A percentile compares a stretch with the other conserved stretches of the same genome.
Conservation (phyloP, 305 asterid species). For the Fraxinus sp. region DNA sequence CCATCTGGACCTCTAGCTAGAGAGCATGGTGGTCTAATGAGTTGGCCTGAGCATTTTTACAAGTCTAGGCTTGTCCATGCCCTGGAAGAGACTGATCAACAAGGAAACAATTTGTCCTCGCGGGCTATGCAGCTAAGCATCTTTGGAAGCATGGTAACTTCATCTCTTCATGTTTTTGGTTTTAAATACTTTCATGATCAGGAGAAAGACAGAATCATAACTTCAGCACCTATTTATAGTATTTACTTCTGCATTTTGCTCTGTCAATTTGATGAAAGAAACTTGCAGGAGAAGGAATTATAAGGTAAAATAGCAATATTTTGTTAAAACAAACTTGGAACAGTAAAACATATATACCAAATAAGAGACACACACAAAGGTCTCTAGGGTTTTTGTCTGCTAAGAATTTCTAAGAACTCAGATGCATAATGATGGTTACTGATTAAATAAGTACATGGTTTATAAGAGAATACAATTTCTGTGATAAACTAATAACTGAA, state of each 20-base stretch:
- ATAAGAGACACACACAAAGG: background rate
- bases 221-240: background rate
- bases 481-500: background rate
- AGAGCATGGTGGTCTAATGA: conserved; percentile 65
- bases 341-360: background rate
- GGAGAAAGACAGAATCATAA: background rate
- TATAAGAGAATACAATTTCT: background rate
- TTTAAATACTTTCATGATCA: background rate
- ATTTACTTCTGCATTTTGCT: background rate
- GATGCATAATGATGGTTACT: background rate
- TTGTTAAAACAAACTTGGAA: background rate
- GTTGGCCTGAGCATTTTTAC: conserved; percentile 64
- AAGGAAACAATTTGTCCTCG: conserved; percentile 54
- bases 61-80: conserved; percentile 32
- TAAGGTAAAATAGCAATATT: background rate
- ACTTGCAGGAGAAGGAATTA: background rate
- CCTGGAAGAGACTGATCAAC: conserved; percentile 31
- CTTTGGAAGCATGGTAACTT: conserved; percentile 70
- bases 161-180: conserved; percentile 15
- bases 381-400: background rate
- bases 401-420: background rate
- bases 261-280: background rate
- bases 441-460: background rate
- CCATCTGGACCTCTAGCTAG: conserved; percentile 43
- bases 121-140: conserved; percentile 77